Conservation (phyloP, 2,329 filamentous ascomycete species). For the Hypomyces rosellus region DNA sequence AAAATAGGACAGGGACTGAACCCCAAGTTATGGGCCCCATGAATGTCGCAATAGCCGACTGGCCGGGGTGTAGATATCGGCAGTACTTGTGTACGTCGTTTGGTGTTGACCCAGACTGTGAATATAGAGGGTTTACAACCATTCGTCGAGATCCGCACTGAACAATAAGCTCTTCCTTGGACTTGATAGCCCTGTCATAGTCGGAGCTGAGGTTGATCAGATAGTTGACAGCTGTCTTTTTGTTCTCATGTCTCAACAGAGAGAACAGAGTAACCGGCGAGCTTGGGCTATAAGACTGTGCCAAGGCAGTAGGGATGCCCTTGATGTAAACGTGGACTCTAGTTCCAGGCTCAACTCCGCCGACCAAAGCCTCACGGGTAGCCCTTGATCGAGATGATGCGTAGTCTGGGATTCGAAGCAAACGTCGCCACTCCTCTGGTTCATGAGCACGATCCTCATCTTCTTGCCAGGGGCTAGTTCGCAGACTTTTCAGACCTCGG, state of each 20-base stretch:
- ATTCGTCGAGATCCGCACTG: constrained; percentile 87
- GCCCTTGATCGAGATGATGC: constrained; percentile 71
- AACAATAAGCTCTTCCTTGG: constrained; percentile 86
- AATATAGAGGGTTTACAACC: constrained; percentile 85
- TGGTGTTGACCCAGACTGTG: constrained; percentile 78
- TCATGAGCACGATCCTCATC: constrained; percentile 81
- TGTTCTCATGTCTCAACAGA: constrained; percentile 88
- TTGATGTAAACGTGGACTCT: constrained; percentile 73
- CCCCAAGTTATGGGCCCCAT: constrained; percentile 91
- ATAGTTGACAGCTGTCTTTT: constrained; percentile 83
- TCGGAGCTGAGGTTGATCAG: constrained; percentile 81
- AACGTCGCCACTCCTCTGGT: constrained; percentile 80
- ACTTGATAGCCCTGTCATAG: constrained; percentile 68
- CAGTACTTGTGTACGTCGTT: constrained; percentile 98
- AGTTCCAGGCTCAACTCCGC: constrained; percentile 77
- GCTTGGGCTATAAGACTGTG: constrained; percentile 42
- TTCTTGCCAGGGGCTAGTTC: constrained; percentile 82
- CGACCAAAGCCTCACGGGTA: constrained; percentile 77
- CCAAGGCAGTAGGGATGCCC: constrained; percentile 38
- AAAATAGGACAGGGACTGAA: constrained; percentile 82
- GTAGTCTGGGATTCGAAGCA: constrained; percentile 87
- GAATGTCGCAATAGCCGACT: constrained; percentile 83
- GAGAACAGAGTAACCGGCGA: constrained; percentile 72
- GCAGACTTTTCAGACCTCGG: constrained; percentile 84
- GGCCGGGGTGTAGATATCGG: constrained; percentile 83